Percentiles rank a stretch among this genome's conserved stretches.
These are phyloP conservation scores for Helotiales sp. DNA, from an alignment of 2,329 filamentous ascomycete genomes.

Conservation along the genomic window DNA sequence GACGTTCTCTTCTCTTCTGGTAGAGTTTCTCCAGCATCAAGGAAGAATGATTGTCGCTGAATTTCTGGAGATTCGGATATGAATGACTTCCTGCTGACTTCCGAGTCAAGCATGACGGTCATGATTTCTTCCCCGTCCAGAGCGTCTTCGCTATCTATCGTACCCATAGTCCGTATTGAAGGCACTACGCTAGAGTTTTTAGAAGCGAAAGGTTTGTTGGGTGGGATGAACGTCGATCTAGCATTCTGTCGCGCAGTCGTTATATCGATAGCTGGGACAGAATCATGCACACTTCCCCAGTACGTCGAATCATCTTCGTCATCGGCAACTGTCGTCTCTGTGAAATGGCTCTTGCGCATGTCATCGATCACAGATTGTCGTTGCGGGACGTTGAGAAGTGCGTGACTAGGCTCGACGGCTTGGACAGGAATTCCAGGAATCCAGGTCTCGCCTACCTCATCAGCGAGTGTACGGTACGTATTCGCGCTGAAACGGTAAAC, in stretches of 20 bases:
- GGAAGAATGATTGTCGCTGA: constrained; percentile 32
- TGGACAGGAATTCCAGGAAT: constrained; percentile 36
- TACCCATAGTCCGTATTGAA: constrained; percentile 3
- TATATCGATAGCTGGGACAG: constrained; percentile 46
- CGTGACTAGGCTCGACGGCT: constrained; percentile 12
- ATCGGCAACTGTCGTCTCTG: constrained; percentile 26
- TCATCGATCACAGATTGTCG: constrained; percentile 21
- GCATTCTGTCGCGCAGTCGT: constrained; percentile 43
- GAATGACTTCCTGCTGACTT: constrained; percentile 24
- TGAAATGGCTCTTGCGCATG: constrained; percentile 40
- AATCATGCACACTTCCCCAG: constrained; percentile 53
- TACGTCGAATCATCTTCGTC: constrained; percentile 44
- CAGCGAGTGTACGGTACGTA: constrained; percentile 34
- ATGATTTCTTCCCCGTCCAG: constrained; percentile 39
- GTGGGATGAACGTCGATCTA: constrained; percentile 42
- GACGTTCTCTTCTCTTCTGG: constrained; percentile 20
- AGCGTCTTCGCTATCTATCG: not conserved
- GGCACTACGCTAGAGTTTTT: not conserved
- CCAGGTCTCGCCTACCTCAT: constrained; percentile 41
- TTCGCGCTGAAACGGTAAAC: constrained; percentile 35
- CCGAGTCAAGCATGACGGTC: constrained; percentile 47
- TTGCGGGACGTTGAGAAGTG: constrained; percentile 7
- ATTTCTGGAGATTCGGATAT: constrained; percentile 21
- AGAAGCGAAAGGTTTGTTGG: constrained; percentile 4
- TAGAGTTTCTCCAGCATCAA: constrained; percentile 31